phyloP scores from a whole-genome alignment of 495 filamentous ascomycete species.

The Xylaria intraflava region DNA sequence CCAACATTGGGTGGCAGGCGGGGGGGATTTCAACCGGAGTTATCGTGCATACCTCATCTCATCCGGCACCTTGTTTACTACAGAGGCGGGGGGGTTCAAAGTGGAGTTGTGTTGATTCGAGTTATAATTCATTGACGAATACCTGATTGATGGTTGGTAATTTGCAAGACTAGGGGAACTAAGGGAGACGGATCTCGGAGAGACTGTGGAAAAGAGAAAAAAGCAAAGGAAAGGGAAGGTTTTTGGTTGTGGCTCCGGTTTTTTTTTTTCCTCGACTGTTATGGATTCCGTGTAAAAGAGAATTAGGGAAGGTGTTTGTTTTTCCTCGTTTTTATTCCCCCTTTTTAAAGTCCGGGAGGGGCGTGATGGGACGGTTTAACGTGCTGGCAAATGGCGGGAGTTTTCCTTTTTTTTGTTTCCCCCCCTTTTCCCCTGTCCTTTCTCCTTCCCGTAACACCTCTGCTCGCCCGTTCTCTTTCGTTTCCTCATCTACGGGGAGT shows the following conservation, averaged over 20 bases:
- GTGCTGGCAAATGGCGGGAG: constrained; percentile 16
- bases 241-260: constrained; percentile 1
- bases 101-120: constrained; percentile 6
- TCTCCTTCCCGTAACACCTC: too few species aligned
- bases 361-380: constrained; percentile 11
- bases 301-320: constrained; percentile 8
- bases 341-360: constrained; percentile 12
- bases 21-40: constrained; percentile 10
- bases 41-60: constrained; percentile 5
- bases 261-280: constrained; percentile 6
- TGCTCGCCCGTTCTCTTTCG: background rate
- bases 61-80: constrained; percentile 3
- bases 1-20: background rate
- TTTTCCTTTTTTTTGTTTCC: constrained; percentile 4
- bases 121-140: constrained; percentile 4
- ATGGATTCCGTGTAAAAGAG: constrained; percentile 7
- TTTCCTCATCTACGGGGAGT: constrained; percentile 17
- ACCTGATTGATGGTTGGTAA: constrained; percentile 3
- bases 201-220: background rate
- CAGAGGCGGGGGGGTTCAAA: constrained; percentile 1
- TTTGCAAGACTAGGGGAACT: background rate
- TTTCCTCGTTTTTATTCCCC: background rate
- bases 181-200: background rate
- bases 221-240: background rate
- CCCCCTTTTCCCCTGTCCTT: background rate